These are phyloP conservation scores for Ramicandelaber brevisporus DNA, from an alignment of 192 early-diverging fungal species.

Conservation along the genomic window DNA sequence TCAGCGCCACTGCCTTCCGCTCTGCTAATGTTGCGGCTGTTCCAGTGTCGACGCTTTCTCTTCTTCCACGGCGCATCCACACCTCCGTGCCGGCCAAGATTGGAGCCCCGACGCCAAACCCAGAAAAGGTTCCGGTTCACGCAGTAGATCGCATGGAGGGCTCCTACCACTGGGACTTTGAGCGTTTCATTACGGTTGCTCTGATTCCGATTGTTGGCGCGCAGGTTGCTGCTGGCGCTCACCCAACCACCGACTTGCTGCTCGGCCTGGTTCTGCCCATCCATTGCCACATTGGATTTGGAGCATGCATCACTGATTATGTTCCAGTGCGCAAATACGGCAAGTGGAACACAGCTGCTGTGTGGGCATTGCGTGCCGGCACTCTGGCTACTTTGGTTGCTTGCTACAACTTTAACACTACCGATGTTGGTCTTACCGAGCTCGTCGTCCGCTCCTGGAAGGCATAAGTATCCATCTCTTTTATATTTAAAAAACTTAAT, in stretches of 20 bases:
- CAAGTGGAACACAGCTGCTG: constrained; percentile 26
- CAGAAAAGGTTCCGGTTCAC: constrained; percentile 19
- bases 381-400: constrained; percentile 60
- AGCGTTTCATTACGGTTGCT: constrained; percentile 56
- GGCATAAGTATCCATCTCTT: constrained; percentile 40
- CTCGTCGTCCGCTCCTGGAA: constrained; percentile 64
- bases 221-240: constrained; percentile 54
- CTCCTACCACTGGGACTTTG: constrained; percentile 89
- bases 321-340: constrained; percentile 39
- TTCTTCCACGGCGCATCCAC: no score
- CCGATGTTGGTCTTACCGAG: constrained; percentile 83
- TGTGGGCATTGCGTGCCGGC: constrained; percentile 31
- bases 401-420: constrained; percentile 84
- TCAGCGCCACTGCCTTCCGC: no score
- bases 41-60: no score
- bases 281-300: constrained; percentile 75
- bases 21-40: no score
- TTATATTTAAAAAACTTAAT: no score
- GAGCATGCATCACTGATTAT: constrained; percentile 57
- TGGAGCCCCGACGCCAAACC: no score
- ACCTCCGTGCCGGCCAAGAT: no score
- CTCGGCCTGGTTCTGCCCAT: constrained; percentile 75
- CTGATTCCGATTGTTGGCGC: constrained; percentile 49
- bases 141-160: constrained; percentile 42
- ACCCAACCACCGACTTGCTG: constrained; percentile 67